Evolutionary conservation across 2,329 filamentous ascomycete genomes (phyloP), one percentile per base, ranked within the genome.

Genomic region (Trichoderma arundinaceum): DNA sequence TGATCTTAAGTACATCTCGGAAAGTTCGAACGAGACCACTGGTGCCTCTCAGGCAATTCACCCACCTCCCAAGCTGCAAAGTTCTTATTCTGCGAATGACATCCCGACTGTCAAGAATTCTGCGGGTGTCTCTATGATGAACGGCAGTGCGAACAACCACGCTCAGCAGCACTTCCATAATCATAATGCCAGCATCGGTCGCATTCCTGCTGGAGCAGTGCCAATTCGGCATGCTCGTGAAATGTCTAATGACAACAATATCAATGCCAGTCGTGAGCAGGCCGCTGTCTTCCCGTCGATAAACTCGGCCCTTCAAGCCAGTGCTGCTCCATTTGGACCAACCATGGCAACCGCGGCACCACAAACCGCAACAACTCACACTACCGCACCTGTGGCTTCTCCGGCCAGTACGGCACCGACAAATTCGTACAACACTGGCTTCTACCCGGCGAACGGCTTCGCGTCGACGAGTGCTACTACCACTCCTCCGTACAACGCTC

Each of bases 81-180:
- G 91, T 51, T 97, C 94, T 0, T 97, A 92, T 80, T 97, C 95
- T 9, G 88, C 92, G 62, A 95, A 91, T 77, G 94, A 98, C 73
- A 84, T 97, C 19, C 91, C 93, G 4, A 96, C 93, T 7, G 82
- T 93, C 73, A 96, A 95, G 84, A 90, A 84, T 70, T 82, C 85
- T 62, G 84, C 85, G 63, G 83, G 80, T 54, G 77, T 84, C 54
- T 73, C 74, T 39, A 74, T 77, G 64, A 74, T 79, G 62, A 76
- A 76, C 39, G 75, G 75, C 72, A 84, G 81, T 68, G 79, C 82
- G 66, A 86, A 86, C 75, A 85, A 84, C 67, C 85, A 88, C 71
- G 85, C 85, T 2, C 84, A 87, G 76, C 84, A 87, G 77, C 85
- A 87, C 70, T 83, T 88, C 60, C 91, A 91, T 74, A 88, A 94